Evolutionary conservation across 2,329 filamentous ascomycete species (phyloP).

Genomic region (Pseudogymnoascus verrucosus): DNA sequence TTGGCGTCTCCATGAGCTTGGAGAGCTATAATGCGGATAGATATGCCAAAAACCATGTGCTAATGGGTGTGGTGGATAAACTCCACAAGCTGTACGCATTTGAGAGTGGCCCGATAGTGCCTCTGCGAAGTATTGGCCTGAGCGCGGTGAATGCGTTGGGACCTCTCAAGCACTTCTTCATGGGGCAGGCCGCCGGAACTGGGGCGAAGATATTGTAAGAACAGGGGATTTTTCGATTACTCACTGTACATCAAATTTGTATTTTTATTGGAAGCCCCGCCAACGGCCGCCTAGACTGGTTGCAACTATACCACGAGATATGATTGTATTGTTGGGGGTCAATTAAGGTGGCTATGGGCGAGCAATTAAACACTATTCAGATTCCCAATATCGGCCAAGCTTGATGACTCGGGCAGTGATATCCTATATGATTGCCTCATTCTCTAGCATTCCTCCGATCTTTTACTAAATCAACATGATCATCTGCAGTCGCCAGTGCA

Average conservation of each 20-base stretch:
- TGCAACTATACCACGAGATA: neutral
- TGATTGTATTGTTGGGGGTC: neutral
- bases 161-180: constrained; percentile 75
- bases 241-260: neutral
- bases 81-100: constrained; percentile 88
- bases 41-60: constrained; percentile 72
- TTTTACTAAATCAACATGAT: neutral
- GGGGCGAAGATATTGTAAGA: constrained; percentile 38
- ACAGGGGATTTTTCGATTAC: neutral
- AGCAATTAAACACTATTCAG: neutral
- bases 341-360: neutral
- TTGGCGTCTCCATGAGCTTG: constrained; percentile 69
- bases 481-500: neutral
- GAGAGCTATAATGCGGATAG: constrained; percentile 75
- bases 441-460: neutral
- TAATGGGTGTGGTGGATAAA: constrained; percentile 79
- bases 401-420: neutral
- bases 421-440: neutral
- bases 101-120: constrained; percentile 69
- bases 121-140: constrained; percentile 69
- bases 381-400: neutral
- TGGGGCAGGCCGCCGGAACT: constrained; percentile 60
- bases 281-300: neutral
- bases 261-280: neutral
- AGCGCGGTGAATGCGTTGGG: constrained; percentile 66